Conservation (phyloP, 2,329 filamentous ascomycete genomes). For the Apiospora aurea region DNA sequence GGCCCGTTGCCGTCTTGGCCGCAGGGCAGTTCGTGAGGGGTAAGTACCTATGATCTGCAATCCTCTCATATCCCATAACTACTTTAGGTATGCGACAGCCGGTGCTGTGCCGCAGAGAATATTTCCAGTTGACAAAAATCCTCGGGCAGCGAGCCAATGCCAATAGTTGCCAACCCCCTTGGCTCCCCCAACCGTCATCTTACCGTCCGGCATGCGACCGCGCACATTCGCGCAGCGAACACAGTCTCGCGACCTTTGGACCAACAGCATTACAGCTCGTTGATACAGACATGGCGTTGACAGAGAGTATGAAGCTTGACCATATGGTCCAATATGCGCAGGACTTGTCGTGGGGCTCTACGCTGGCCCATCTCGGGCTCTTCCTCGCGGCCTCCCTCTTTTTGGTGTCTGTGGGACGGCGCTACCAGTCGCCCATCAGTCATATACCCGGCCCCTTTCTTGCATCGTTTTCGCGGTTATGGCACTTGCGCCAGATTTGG, state of each 20-base stretch:
- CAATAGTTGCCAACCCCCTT: not conserved
- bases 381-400: not conserved
- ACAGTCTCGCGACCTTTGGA: not conserved
- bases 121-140: not conserved
- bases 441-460: slow-evolving; percentile 50
- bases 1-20: not conserved
- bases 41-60: not conserved
- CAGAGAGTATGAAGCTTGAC: not conserved
- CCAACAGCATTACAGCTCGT: too few relatives aligned
- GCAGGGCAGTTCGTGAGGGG: not conserved
- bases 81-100: too few relatives aligned
- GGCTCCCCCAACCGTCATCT: not conserved
- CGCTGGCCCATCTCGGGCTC: not conserved
- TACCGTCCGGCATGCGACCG: not conserved
- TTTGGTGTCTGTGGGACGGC: slow-evolving; percentile 4
- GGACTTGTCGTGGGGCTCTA: not conserved
- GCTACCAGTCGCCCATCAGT: slow-evolving; percentile 25
- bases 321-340: not conserved
- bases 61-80: too few relatives aligned
- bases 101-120: not conserved
- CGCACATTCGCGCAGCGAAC: not conserved
- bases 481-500: slow-evolving; percentile 47
- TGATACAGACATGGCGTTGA: not conserved
- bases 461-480: slow-evolving; percentile 48
- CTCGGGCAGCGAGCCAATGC: not conserved